Evolutionary conservation across 345 rosid genomes (phyloP).

Genomic region (Streptanthus diversifolius): DNA sequence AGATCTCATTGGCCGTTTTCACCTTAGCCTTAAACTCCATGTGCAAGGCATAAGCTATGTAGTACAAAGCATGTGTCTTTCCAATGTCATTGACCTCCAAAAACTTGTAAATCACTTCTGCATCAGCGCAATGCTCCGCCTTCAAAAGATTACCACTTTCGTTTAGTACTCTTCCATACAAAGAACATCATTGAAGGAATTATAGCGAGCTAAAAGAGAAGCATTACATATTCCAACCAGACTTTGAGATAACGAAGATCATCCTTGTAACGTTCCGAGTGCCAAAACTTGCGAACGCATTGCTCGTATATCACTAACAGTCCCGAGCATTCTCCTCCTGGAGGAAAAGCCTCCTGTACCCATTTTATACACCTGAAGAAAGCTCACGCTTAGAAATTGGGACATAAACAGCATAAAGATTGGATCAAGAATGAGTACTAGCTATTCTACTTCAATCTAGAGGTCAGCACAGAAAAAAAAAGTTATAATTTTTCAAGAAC

Average conservation of each 20-base stretch:
- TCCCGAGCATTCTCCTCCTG: slow-evolving; percentile 80
- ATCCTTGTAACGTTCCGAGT: slow-evolving; percentile 66
- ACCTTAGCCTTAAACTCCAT: slow-evolving; percentile 75
- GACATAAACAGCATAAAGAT: neutral
- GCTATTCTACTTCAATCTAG: neutral
- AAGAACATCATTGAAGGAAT: neutral
- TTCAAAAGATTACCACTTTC: slow-evolving; percentile 12
- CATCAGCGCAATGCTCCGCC: slow-evolving; percentile 85
- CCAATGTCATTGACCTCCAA: slow-evolving; percentile 85
- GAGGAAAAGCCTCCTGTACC: slow-evolving; percentile 90
- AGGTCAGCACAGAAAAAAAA: neutral
- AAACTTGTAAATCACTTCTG: slow-evolving; percentile 69
- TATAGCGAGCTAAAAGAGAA: neutral
- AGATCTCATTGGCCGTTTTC: slow-evolving; percentile 72
- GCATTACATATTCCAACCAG: slow-evolving; percentile 92
- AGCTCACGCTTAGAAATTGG: neutral
- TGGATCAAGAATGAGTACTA: neutral
- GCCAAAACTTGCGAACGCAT: slow-evolving; percentile 89
- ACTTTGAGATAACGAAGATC: slow-evolving; percentile 94
- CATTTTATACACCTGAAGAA: slow-evolving; percentile 67
- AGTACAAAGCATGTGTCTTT: slow-evolving; percentile 56
- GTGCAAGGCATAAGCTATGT: slow-evolving; percentile 62
- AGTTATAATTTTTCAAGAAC: neutral
- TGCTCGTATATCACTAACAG: slow-evolving; percentile 78
- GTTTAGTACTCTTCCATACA: neutral